Conservation (phyloP, 495 filamentous ascomycete genomes). For the Penicillium fimorum region DNA sequence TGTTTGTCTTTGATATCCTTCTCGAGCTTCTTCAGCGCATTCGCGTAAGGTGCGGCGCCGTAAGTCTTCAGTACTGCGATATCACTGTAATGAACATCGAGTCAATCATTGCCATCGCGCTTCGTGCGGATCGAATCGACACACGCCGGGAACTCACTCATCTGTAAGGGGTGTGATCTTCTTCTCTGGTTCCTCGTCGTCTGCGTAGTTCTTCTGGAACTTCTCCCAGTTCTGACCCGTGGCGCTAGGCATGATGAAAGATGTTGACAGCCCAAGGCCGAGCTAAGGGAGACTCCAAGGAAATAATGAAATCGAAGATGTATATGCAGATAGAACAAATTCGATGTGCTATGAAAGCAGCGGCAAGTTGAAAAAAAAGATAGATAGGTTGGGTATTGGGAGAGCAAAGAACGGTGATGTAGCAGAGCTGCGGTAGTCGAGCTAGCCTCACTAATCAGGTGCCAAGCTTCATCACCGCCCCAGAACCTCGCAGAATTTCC, state of each 20-base stretch:
- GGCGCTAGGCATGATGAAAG: conserved; percentile 77
- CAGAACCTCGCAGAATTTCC: conserved; percentile 57
- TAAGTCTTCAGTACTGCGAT: conserved; percentile 99
- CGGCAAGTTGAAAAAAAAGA: conserved; percentile 18
- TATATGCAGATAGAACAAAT: conserved; percentile 3
- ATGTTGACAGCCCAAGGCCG: conserved; percentile 34
- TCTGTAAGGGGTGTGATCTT: conserved; percentile 96
- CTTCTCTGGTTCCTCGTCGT: conserved; percentile 97
- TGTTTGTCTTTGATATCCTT: conserved; percentile 98
- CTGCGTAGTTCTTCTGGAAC: conserved; percentile 92
- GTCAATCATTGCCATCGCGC: conserved; percentile 19
- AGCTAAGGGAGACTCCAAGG: conserved; percentile 17
- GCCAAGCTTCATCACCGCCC: conserved; percentile 52
- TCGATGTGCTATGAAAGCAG: conserved; percentile 2
- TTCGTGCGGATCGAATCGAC: conserved; percentile 6
- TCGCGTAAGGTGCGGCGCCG: conserved; percentile 92
- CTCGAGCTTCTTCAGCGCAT: conserved; percentile 89
- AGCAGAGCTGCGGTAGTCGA: conserved; percentile 33
- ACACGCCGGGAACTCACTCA: conserved; percentile 63
- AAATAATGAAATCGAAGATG: conserved; percentile 8
- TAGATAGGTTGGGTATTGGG: conserved; percentile 19
- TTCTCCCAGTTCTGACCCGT: conserved; percentile 96
- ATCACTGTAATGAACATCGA: conserved; percentile 60
- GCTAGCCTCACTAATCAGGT: conserved; percentile 44
- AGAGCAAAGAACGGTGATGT: conserved; percentile 31